Base-by-base conservation (phyloP, 2,329 filamentous ascomycete genomes). In the Botryotinia narcissicola region DNA sequence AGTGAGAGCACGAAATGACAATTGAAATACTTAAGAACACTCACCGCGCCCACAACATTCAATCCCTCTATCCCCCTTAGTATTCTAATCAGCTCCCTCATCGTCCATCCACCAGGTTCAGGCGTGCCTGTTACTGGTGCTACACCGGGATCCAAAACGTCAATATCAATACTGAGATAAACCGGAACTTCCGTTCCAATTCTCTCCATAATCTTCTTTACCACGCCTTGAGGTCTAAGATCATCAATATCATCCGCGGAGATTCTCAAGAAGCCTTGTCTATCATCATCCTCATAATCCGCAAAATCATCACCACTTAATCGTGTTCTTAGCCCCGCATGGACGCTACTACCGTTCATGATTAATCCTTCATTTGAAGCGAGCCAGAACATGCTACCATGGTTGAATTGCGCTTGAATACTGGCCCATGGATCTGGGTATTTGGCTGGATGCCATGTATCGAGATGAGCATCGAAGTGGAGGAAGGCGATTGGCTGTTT, bases 301-400 rank as follows among this genome's bases (percentile, higher is more conserved):
- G 83, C 84, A 78, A 87, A 91, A 78, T 90, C 89, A 61, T 84
- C 83, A 59, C 90, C 91, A 0, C 88, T 90, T 8, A 97, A 85
- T 2, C 93, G 87, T 0, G 93, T 97, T 62, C 94, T 90, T 69
- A 97, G 85, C 1, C 94, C 94, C 0, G 93, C 94, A 81, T 97
- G 94, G 9, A 96, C 93, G 35, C 89, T 92, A 0, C 88, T 91
- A 22, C 86, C 84, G 81, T 95, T 95, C 74, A 88, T 86, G 73
- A 97, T 90, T 40, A 97, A 84, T 0, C 93, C 93, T 81, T 97
- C 94, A 44, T 90, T 90, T 67, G 91, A 90, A 9, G 94, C 94
- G 77, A 95, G 88, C 92, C 93, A 95, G 86, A 97, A 97, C 90
- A 97, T 96, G 77, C 89, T 93, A 7, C 95, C 94, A 82, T 97